Conservation (phyloP, 345 rosid genomes). For the Eutrema yunnanense region DNA sequence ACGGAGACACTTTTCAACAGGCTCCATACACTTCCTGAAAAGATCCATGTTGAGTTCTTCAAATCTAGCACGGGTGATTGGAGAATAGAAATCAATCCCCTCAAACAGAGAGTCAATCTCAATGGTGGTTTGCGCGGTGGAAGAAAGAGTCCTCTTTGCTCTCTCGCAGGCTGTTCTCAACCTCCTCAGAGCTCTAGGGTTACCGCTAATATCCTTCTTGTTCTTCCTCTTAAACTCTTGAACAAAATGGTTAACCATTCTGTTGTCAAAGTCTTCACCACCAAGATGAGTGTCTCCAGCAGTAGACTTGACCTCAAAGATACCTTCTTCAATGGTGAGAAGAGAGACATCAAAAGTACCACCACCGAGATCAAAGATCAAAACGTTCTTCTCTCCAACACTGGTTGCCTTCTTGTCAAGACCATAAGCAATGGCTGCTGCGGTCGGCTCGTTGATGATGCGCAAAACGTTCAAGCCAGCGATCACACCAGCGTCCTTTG, state of each 20-base stretch:
- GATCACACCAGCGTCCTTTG: too few species aligned
- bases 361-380: too few species aligned
- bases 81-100: not conserved
- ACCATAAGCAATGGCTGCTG: too few species aligned
- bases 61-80: not conserved
- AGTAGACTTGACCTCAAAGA: not conserved
- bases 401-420: too few species aligned
- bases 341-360: not conserved
- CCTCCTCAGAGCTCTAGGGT: not conserved
- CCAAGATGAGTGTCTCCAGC: constrained; percentile 6
- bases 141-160: not conserved
- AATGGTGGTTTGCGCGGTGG: not conserved
- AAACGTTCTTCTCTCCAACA: too few species aligned
- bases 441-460: too few species aligned
- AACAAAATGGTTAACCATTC: not conserved
- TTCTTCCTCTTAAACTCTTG: not conserved
- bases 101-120: constrained; percentile 10
- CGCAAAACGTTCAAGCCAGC: too few species aligned
- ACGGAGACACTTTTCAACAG: constrained; percentile 10
- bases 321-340: not conserved
- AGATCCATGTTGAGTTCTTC: constrained; percentile 10
- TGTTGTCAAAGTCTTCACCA: not conserved
- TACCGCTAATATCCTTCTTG: not conserved
- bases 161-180: not conserved
- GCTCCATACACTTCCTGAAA: constrained; percentile 6